Evolutionary conservation across 768 basidiomycete genomes (phyloP), one percentile per base, ranked within the genome.

Genomic region (Kwoniella sp.): DNA sequence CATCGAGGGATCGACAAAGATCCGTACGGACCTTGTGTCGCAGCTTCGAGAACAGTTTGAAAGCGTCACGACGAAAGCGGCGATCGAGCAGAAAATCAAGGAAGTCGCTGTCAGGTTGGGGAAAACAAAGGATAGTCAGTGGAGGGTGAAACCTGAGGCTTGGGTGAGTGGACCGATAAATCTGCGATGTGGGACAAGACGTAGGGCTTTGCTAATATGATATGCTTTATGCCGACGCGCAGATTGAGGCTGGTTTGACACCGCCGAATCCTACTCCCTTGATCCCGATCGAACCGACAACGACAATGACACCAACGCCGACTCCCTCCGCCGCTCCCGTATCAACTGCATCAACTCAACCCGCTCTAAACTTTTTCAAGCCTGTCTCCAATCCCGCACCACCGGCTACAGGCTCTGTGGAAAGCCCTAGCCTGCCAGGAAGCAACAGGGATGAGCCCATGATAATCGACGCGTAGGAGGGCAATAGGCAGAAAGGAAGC

Each of bases 141-240:
- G 79, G 79, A 72, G 55, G 37, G 72, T 80, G 19, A 67, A 67
- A 27, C 58, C 65, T n/a, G 74, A 70, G 48, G 77, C 76, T 47
- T 80, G 79, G 79, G 77, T 77, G 58, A 77, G 78, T 76, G n/a
- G n/a, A n/a, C n/a, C n/a, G n/a, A n/a, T n/a, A n/a, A n/a, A n/a
- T n/a, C n/a, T n/a, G n/a, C n/a, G n/a, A n/a, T n/a, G 21, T 8
- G 48, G 22, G 13, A 21, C 22, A 22, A 26, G n/a, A n/a, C 50
- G n/a, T n/a, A 27, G 29, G 22, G 15, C 19, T 49, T 36, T 3
- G 44, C 26, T 19, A 19, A 44, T 6, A 44, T 9, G 17, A 10
- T 44, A 19, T 44, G 8, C 17, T 44, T 5, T 6, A 44, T 44
- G 3, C 8, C 40, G 40, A 44, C 10, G 40, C 17, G 21, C 27